Percentiles rank a stretch among this genome's conserved stretches.
These are phyloP conservation scores for Pleurotus djamor DNA, from an alignment of 768 basidiomycete genomes.

Conservation along the genomic window DNA sequence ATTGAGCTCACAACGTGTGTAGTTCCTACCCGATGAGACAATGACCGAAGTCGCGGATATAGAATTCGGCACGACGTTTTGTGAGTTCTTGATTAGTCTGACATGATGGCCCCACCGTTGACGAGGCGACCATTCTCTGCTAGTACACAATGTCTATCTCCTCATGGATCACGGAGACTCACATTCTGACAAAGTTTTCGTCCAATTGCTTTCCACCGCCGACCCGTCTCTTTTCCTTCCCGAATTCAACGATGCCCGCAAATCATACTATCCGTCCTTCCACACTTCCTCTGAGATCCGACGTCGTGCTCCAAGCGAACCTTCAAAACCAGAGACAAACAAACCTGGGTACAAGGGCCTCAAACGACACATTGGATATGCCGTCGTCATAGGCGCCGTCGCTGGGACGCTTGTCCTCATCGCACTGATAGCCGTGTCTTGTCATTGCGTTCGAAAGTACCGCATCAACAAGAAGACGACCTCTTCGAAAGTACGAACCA, in stretches of 20 bases:
- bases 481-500: neutral
- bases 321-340: neutral
- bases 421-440: neutral
- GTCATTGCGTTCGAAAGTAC: neutral
- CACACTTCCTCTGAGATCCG: neutral
- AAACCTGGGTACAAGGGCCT: neutral
- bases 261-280: neutral
- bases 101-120: neutral
- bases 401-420: neutral
- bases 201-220: constrained; percentile 62
- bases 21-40: constrained; percentile 72
- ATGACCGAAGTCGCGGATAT: constrained; percentile 53
- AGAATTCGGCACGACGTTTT: constrained; percentile 72
- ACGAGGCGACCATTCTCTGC: neutral
- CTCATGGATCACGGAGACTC: constrained; percentile 66
- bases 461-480: neutral
- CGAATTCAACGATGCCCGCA: neutral
- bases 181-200: constrained; percentile 63
- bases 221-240: constrained; percentile 16
- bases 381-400: constrained; percentile 1
- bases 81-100: constrained; percentile 33
- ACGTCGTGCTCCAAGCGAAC: neutral
- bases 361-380: neutral
- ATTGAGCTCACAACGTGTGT: neutral
- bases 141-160: constrained; percentile 32